phyloP scores from a whole-genome alignment of 2,329 filamentous ascomycete species.

The Penicillium nordicum region DNA sequence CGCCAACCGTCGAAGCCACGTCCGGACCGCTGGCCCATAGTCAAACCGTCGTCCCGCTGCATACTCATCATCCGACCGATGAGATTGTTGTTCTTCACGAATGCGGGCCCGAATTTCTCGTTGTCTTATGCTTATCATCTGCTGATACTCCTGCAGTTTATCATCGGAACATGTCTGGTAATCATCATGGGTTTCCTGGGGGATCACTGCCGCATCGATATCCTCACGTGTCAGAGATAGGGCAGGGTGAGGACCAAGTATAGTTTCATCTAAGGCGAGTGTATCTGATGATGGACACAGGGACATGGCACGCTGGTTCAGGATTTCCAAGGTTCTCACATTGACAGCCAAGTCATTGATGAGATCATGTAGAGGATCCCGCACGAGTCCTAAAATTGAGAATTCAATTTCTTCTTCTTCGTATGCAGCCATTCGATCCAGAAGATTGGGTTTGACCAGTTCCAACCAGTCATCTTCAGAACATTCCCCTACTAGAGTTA shows the following conservation, averaged over 20 bases:
- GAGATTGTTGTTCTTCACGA: conserved; percentile 40
- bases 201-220: conserved; percentile 34
- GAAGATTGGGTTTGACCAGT: conserved; percentile 62
- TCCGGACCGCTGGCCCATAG: conserved; percentile 65
- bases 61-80: conserved; percentile 40
- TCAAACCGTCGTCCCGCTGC: conserved; percentile 53
- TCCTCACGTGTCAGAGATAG: conserved; percentile 31
- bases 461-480: conserved; percentile 62
- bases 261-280: conserved; percentile 16
- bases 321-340: conserved; percentile 42
- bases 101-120: conserved; percentile 34
- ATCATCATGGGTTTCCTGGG: conserved; percentile 20
- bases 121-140: conserved; percentile 32
- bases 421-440: conserved; percentile 64
- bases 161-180: conserved; percentile 25
- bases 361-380: conserved; percentile 58
- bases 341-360: conserved; percentile 44
- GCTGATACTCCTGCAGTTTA: conserved; percentile 31
- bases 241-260: conserved; percentile 38
- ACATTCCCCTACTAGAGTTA: conserved; percentile 37
- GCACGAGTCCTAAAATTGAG: conserved; percentile 71
- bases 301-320: conserved; percentile 32
- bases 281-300: neutral
- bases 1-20: conserved; percentile 67
- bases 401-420: conserved; percentile 67